phyloP scores from a whole-genome alignment of 768 basidiomycete genomes.

The Kwoniella mangroviensis region DNA sequence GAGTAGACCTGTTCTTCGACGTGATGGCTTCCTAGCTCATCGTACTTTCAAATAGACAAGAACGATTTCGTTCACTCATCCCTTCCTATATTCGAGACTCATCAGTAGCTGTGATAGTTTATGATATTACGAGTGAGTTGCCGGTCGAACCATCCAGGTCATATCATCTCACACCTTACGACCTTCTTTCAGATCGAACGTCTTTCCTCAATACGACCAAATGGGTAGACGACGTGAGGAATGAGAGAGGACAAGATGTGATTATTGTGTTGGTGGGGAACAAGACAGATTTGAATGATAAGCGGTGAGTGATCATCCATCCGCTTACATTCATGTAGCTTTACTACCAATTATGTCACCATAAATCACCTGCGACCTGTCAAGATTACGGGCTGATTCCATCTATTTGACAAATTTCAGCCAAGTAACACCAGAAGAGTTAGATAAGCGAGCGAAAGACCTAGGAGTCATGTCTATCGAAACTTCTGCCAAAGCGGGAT shows the following conservation, averaged over 20 bases:
- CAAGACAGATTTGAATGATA: slow-evolving; percentile 98
- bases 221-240: slow-evolving; percentile 99
- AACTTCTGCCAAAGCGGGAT: slow-evolving; percentile 97
- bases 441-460: slow-evolving; percentile 86
- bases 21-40: not conserved
- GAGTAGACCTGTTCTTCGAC: slow-evolving; percentile 14
- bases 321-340: too few relatives aligned
- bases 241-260: slow-evolving; percentile 95
- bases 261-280: slow-evolving; percentile 98
- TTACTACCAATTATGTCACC: not conserved
- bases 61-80: slow-evolving; percentile 95
- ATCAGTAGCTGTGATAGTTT: slow-evolving; percentile 97
- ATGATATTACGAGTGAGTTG: slow-evolving; percentile 92
- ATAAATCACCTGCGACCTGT: not conserved
- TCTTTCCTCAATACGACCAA: slow-evolving; percentile 98
- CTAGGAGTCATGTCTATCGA: slow-evolving; percentile 98
- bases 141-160: too few relatives aligned
- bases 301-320: slow-evolving; percentile 69
- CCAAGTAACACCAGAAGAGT: slow-evolving; percentile 98
- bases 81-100: slow-evolving; percentile 99
- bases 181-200: slow-evolving; percentile 70
- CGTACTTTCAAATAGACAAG: slow-evolving; percentile 58
- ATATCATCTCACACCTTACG: too few relatives aligned
- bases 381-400: not conserved
- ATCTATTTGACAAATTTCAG: slow-evolving; percentile 61